phyloP scores from a whole-genome alignment of 2,329 filamentous ascomycete genomes.

The Pezizomycotina sp. region DNA sequence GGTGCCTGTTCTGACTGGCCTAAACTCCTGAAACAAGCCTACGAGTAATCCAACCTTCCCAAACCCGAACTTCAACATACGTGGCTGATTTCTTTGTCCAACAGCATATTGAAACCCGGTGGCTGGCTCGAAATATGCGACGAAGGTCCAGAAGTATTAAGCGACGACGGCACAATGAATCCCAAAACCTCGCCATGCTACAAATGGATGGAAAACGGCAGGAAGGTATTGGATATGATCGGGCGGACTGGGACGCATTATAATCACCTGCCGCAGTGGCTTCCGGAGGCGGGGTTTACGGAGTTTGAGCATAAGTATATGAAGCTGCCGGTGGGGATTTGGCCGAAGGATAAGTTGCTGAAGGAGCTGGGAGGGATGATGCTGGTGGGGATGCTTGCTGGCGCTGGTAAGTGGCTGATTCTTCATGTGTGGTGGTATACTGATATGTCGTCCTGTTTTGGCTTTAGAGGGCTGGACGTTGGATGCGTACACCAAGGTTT shows the following conservation, averaged over 20 bases:
- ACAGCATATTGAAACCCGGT: constrained; percentile 33
- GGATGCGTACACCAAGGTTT: too few relatives aligned
- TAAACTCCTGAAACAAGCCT: constrained; percentile 18
- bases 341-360: constrained; percentile 32
- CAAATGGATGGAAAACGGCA: too few relatives aligned
- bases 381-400: constrained; percentile 21
- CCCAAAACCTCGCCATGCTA: constrained; percentile 9
- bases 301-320: constrained; percentile 39
- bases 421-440: too few relatives aligned
- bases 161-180: constrained; percentile 18
- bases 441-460: background rate
- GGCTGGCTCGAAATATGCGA: constrained; percentile 31
- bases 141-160: constrained; percentile 13
- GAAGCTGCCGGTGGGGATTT: constrained; percentile 40
- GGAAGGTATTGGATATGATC: too few relatives aligned
- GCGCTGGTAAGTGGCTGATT: too few relatives aligned
- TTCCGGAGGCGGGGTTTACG: constrained; percentile 34
- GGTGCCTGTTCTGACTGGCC: constrained; percentile 42
- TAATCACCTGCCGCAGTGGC: too few relatives aligned
- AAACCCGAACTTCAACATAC: too few relatives aligned
- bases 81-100: background rate
- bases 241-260: too few relatives aligned
- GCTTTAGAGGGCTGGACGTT: background rate
- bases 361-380: constrained; percentile 24
- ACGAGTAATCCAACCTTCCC: too few relatives aligned